phyloP scores from a whole-genome alignment of 2,329 filamentous ascomycete species.

The Akanthomyces lecanii region DNA sequence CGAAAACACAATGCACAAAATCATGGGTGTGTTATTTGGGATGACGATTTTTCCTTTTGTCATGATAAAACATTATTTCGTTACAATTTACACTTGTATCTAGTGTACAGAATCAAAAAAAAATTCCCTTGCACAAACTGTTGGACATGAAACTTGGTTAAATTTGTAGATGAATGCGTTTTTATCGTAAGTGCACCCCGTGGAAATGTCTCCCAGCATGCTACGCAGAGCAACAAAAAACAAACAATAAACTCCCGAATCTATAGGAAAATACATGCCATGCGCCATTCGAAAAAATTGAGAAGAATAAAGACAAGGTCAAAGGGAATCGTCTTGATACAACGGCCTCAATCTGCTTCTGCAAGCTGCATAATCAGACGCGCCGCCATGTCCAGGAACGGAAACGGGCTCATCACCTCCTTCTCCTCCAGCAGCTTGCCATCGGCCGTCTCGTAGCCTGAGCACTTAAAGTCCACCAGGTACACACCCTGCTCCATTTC shows the following conservation, averaged over 20 bases:
- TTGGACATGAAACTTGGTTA: too few species aligned
- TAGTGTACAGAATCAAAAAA: constrained; percentile 1
- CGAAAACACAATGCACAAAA: background rate
- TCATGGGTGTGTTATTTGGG: background rate
- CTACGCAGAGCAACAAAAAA: background rate
- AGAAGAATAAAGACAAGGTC: background rate
- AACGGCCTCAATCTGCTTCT: constrained; percentile 47
- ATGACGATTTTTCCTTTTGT: constrained; percentile 4
- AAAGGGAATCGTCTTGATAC: background rate
- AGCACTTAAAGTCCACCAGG: constrained; percentile 97
- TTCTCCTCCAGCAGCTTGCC: constrained; percentile 82
- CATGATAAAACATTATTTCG: background rate
- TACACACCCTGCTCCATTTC: constrained; percentile 89
- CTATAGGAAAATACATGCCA: background rate
- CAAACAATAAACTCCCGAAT: background rate
- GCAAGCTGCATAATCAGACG: constrained; percentile 90
- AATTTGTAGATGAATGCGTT: background rate
- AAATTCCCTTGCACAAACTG: too few species aligned
- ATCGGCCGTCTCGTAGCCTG: constrained; percentile 81
- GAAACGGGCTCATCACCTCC: constrained; percentile 90
- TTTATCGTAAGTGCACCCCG: background rate
- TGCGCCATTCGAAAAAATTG: background rate
- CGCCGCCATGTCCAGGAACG: constrained; percentile 90
- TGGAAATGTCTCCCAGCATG: background rate
- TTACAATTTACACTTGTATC: constrained; percentile 6